Evolutionary conservation across 805 yeast species (phyloP).

Genomic region (Candida broadrunensis): DNA sequence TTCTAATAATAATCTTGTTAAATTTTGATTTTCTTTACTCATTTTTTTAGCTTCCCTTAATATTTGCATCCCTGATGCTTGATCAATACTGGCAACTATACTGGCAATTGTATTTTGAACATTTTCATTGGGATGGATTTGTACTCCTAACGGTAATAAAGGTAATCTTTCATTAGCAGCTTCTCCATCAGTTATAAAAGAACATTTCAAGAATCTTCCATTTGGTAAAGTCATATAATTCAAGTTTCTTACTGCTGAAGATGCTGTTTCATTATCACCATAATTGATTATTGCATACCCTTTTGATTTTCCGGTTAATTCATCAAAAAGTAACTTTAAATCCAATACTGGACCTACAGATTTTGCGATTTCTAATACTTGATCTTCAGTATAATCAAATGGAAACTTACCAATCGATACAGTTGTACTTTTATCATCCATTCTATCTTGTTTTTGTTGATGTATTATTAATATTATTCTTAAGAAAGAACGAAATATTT

Average conservation of each 20-base stretch:
- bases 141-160: constrained; percentile 39
- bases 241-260: constrained; percentile 85
- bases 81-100: constrained; percentile 47
- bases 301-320: constrained; percentile 84
- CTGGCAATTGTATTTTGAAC: constrained; percentile 43
- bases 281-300: constrained; percentile 89
- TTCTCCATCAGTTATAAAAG: constrained; percentile 23
- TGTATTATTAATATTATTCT: too few species aligned
- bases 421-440: constrained; percentile 13
- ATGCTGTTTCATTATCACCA: constrained; percentile 79
- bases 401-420: constrained; percentile 88
- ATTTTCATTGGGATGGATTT: constrained; percentile 37
- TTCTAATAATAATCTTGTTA: constrained; percentile 59
- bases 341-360: constrained; percentile 86
- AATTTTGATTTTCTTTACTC: constrained; percentile 53
- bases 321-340: constrained; percentile 77
- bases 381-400: constrained; percentile 90
- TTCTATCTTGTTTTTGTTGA: not conserved
- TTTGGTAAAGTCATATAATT: constrained; percentile 56
- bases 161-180: constrained; percentile 29
- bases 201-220: constrained; percentile 70
- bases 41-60: constrained; percentile 58
- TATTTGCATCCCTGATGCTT: constrained; percentile 44
- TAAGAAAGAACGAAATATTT: not conserved
- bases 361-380: constrained; percentile 77